These are phyloP conservation scores for Aspergillus quadricinctus DNA, from an alignment of 2,329 filamentous ascomycete species.

Conservation along the genomic window DNA sequence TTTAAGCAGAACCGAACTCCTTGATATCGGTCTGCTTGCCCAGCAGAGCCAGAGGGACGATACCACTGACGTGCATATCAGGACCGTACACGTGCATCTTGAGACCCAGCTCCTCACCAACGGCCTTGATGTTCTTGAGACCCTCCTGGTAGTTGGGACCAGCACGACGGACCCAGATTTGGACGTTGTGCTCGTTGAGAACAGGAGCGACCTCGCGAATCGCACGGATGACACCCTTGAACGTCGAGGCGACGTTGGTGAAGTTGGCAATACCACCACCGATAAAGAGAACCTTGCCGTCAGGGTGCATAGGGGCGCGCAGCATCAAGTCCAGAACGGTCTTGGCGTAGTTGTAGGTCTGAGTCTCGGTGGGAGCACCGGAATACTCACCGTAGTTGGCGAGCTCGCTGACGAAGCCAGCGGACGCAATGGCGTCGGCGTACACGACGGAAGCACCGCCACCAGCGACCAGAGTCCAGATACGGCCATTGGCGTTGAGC, in stretches of 20 bases:
- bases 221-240: constrained; percentile 98
- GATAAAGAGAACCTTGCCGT: constrained; percentile 99
- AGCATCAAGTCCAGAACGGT: constrained; percentile 98
- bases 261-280: constrained; percentile 99
- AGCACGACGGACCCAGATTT: constrained; percentile 90
- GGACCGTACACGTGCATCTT: constrained; percentile 88
- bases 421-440: constrained; percentile 94
- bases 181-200: constrained; percentile 91
- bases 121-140: constrained; percentile 98
- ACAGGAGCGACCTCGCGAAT: constrained; percentile 82
- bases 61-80: constrained; percentile 87
- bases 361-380: constrained; percentile 94
- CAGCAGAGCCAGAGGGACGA: constrained; percentile 82
- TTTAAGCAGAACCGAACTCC: constrained; percentile 50
- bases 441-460: constrained; percentile 99
- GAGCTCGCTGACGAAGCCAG: constrained; percentile 90
- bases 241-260: constrained; percentile 98
- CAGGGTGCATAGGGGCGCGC: constrained; percentile 73
- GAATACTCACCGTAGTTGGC: constrained; percentile 99
- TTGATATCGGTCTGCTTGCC: constrained; percentile 58
- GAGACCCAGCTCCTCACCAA: constrained; percentile 87
- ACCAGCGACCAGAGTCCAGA: constrained; percentile 98
- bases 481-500: constrained; percentile 82
- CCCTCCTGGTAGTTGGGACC: constrained; percentile 99
- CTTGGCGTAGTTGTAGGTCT: constrained; percentile 98